These are phyloP conservation scores for Rhizophagus prolifer DNA, from an alignment of 192 early-diverging fungal genomes.

Conservation along the genomic window DNA sequence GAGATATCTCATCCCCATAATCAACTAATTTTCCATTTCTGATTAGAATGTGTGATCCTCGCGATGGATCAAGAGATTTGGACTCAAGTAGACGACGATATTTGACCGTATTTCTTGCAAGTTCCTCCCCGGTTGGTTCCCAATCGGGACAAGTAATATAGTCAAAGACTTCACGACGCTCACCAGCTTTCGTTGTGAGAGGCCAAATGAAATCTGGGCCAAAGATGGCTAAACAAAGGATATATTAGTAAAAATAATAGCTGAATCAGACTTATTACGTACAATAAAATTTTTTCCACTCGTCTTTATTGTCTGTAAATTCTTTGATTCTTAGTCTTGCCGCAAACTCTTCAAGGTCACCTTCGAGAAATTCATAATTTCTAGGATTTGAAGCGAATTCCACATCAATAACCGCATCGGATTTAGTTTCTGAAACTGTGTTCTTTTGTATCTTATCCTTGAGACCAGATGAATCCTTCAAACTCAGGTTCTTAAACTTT, in stretches of 20 bases:
- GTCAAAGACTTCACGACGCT: constrained; percentile 17
- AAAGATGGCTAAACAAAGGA: constrained; percentile 9
- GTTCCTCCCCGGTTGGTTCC: constrained; percentile 13
- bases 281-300: constrained; percentile 15
- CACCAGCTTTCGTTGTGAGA: constrained; percentile 1
- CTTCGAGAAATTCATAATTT: constrained; percentile 16
- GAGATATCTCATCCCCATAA: constrained; percentile 7
- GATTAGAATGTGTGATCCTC: constrained; percentile 25
- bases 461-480: constrained; percentile 19
- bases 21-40: constrained; percentile 4
- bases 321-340: constrained; percentile 13
- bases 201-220: constrained; percentile 10
- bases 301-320: constrained; percentile 24
- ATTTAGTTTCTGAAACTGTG: constrained; percentile 19
- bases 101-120: constrained; percentile 15
- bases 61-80: constrained; percentile 4
- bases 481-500: constrained; percentile 12
- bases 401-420: constrained; percentile 8
- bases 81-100: constrained; percentile 23
- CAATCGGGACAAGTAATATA: constrained; percentile 13
- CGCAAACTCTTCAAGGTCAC: constrained; percentile 11
- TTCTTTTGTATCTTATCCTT: constrained; percentile 21
- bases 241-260: constrained; percentile 29
- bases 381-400: constrained; percentile 19
- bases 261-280: constrained; percentile 23